Conservation (phyloP, 1,284 basidiomycete genomes). For the Termitomyces sp. region DNA sequence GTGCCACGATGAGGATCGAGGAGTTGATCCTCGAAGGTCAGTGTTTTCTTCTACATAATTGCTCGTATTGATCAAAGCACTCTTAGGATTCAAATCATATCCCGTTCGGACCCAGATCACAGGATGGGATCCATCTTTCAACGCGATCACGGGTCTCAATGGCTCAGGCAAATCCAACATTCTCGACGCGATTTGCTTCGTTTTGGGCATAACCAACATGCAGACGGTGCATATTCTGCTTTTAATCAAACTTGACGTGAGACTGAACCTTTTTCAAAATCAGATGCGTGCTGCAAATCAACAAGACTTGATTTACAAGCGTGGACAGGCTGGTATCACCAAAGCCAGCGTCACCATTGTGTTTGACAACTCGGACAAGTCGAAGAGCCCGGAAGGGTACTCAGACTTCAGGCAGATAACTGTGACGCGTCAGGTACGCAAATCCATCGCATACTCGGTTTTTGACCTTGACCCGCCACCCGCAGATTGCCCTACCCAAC, state of each 20-base stretch:
- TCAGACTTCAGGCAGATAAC: slow-evolving; percentile 88
- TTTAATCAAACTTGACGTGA: neutral
- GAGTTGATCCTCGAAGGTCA: slow-evolving; percentile 75
- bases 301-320: slow-evolving; percentile 97
- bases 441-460: neutral
- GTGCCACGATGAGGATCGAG: slow-evolving; percentile 66
- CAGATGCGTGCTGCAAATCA: slow-evolving; percentile 95
- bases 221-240: slow-evolving; percentile 51
- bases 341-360: slow-evolving; percentile 99
- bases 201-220: slow-evolving; percentile 95
- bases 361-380: slow-evolving; percentile 95
- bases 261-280: neutral
- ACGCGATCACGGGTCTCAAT: slow-evolving; percentile 96
- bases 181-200: slow-evolving; percentile 95
- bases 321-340: slow-evolving; percentile 94
- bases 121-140: slow-evolving; percentile 95
- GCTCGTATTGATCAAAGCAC: neutral
- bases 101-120: slow-evolving; percentile 92
- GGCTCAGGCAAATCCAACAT: slow-evolving; percentile 97
- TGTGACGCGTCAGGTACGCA: slow-evolving; percentile 86
- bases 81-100: slow-evolving; percentile 90
- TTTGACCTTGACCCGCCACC: slow-evolving; percentile 13
- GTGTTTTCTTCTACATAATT: slow-evolving; percentile 9
- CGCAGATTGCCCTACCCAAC: slow-evolving; percentile 87
- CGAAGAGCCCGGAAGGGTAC: slow-evolving; percentile 82